Base-by-base conservation (phyloP, 163 green algal species). In the Scenedesmus sp. region DNA sequence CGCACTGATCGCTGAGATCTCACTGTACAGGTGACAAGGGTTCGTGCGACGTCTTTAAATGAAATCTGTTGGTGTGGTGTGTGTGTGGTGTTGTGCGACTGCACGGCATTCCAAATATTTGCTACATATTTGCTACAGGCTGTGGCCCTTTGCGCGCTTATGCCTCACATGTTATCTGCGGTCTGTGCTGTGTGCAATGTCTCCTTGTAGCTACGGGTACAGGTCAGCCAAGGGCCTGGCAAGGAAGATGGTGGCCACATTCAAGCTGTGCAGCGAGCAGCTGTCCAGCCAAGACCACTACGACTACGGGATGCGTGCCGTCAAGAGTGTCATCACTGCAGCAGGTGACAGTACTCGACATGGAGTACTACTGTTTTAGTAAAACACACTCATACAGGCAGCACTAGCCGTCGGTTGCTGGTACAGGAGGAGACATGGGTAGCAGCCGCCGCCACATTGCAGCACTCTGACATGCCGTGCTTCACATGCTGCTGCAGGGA, bases 241-340 rank as follows among this genome's bases (percentile, higher is more conserved):
- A 13, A 90, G 95, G 87, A 98, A 98, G 94, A 97, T 98, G 96
- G 96, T 98, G 81, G 96, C 97, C 64, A 98, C 96, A 4, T 98
- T 98, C 95, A 97, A 97, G 94, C 96, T 98, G n/a, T 98, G 96
- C 95, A 97, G 94, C 5, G 96, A 98, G 94, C 97, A 98, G 96
- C 96, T 98, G 73, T 97, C 95, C 13, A 93, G 86, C 86, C 94
- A 97, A 89, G 94, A 96, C 77, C 96, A 97, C 89, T 97, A 97
- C 67, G 73, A 70, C 52, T 57, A 92, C 88, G 96, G 96, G 94
- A 98, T 98, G 96, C 94, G 96, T 26, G 96, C 96, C 5, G 96
- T 98, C 46, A 98, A 98, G 93, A 95, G 91, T 16, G 96, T 97
- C 54, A 98, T 98, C 92, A 98, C 96, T 3, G 96, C 96, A 3